Evolutionary conservation across 1,139 yeast species (phyloP).

Genomic region (Pichia cactophila): DNA sequence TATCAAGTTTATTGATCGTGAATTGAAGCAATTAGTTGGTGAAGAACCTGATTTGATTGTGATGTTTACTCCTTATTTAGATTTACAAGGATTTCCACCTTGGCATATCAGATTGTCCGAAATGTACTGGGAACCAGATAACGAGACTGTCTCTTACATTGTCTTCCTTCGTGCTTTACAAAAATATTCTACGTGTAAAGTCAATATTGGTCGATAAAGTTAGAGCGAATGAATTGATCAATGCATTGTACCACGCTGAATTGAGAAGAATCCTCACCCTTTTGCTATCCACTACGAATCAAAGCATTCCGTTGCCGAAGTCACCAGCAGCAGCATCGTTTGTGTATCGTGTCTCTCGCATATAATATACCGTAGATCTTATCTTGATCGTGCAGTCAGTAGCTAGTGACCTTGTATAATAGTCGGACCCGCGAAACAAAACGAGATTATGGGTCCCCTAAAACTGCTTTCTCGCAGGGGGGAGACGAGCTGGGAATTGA

Average conservation of each 20-base stretch:
- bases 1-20: slow-evolving; percentile 66
- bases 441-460: no score
- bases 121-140: slow-evolving; percentile 84
- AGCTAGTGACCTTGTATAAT: no score
- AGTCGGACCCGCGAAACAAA: no score
- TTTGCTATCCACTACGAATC: neutral
- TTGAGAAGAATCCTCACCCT: no score
- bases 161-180: slow-evolving; percentile 81
- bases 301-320: neutral
- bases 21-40: slow-evolving; percentile 69
- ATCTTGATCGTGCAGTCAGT: no score
- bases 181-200: slow-evolving; percentile 70
- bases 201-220: slow-evolving; percentile 58
- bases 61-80: slow-evolving; percentile 77
- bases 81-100: slow-evolving; percentile 93
- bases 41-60: slow-evolving; percentile 85
- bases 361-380: no score
- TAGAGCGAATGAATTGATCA: neutral
- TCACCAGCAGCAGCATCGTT: no score
- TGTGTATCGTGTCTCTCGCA: neutral
- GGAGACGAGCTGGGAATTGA: no score
- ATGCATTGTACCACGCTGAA: no score
- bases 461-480: no score
- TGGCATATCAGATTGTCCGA: slow-evolving; percentile 94
- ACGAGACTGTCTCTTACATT: slow-evolving; percentile 70